These are phyloP conservation scores for Brassica balearica DNA, from an alignment of 441 rosid genomes.

Conservation along the genomic window DNA sequence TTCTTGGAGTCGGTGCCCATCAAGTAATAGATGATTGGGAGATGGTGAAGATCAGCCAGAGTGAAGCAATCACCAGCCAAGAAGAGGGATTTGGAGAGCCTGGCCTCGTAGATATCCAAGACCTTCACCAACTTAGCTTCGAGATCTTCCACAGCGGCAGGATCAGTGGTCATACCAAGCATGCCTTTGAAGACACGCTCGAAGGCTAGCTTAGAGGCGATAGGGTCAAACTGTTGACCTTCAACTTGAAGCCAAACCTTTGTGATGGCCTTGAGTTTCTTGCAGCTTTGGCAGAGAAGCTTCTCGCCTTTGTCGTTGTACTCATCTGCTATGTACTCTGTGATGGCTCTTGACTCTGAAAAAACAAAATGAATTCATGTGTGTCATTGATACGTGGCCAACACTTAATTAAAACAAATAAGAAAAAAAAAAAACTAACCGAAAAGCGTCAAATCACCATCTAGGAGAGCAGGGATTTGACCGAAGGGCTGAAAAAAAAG, in stretches of 20 bases:
- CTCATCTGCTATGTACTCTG: conserved; percentile 60
- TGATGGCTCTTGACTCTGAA: conserved; percentile 75
- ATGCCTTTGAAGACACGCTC: conserved; percentile 59
- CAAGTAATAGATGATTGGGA: conserved; percentile 55
- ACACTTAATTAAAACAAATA: background rate
- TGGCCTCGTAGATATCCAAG: conserved; percentile 74
- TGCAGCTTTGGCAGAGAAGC: conserved; percentile 46
- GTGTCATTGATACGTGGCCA: background rate
- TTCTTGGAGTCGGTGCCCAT: conserved; percentile 54
- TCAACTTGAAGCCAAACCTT: conserved; percentile 66
- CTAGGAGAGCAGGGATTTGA: conserved; percentile 64
- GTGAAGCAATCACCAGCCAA: conserved; percentile 69
- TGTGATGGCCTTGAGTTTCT: conserved; percentile 41
- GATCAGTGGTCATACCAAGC: conserved; percentile 57
- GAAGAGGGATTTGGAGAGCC: conserved; percentile 62
- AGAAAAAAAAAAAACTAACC: conserved; percentile 42
- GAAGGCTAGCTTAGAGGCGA: conserved; percentile 56
- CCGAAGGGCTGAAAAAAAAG: conserved; percentile 65
- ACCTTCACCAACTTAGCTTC: conserved; percentile 60
- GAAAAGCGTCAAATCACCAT: conserved; percentile 63
- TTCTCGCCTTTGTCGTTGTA: conserved; percentile 57
- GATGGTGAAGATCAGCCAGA: conserved; percentile 77
- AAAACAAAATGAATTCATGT: background rate
- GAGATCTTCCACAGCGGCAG: conserved; percentile 54
- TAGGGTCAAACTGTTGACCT: conserved; percentile 67